Evolutionary conservation across 2,329 filamentous ascomycete genomes (phyloP), one percentile per base, ranked within the genome.

Genomic region (Hypoxylon sp.): DNA sequence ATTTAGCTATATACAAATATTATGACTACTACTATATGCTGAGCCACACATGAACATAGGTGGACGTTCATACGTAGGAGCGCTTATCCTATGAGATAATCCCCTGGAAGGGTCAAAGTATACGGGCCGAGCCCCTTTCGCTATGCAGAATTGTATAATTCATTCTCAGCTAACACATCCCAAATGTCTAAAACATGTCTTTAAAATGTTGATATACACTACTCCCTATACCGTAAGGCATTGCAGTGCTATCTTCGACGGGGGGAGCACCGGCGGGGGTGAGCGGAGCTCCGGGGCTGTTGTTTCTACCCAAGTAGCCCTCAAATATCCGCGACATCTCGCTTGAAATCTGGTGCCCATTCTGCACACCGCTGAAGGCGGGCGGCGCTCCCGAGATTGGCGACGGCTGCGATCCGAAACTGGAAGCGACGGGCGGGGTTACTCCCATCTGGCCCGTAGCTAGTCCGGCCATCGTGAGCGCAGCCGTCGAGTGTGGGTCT

Each of bases 401-500:
- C 14, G 69, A 72, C 9, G 65, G 53, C 11, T 72, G 71, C 3
- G 66, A 69, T 24, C 58, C 65, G 52, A 70, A 73, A 11, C 69
- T 51, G 26, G 71, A 56, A 31, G 58, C 48, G 3, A 70, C 44
- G 37, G 61, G 63, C 5, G 69, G 69, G 2, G 59, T 69, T 2
- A 69, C 73, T 3, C 67, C 69, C 58, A 74, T 69, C 39, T 81
- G 80, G 0, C 81, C 80, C 17, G 80, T 79, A 3, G 86, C 85
- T 5, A 88, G 78, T 0, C 85, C 86, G 52, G 86, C 85, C 86
- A 88, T 88, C 0, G 83, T 83, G n/a, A 87, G 73, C 0, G 86
- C 85, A 1, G 85, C 86, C 9, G 79, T 83, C 10, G 83, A 85
- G 67, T 87, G 85, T 0, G 85, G 80, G 65, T 88, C 85, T 33